These are phyloP conservation scores for Debaryomycetaceae sp. DNA, from an alignment of 1,139 yeast species.

Conservation along the genomic window DNA sequence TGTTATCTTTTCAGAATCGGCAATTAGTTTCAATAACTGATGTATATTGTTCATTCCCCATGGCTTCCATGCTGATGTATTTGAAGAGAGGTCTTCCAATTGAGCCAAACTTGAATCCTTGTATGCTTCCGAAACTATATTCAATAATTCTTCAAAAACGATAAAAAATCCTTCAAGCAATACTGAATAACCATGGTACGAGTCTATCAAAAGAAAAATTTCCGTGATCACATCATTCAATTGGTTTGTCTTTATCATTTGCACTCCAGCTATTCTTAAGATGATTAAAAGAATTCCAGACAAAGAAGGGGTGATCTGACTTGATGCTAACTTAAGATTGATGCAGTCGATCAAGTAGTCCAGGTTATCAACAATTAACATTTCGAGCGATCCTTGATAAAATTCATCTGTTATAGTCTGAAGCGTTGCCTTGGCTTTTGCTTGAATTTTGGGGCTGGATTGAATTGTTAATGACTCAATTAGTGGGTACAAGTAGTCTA, in stretches of 20 bases:
- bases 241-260: constrained; percentile 51
- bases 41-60: constrained; percentile 51
- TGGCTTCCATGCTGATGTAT: constrained; percentile 36
- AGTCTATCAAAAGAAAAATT: constrained; percentile 73
- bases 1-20: constrained; percentile 32
- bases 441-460: constrained; percentile 26
- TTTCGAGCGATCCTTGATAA: constrained; percentile 54
- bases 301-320: constrained; percentile 65
- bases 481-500: constrained; percentile 30
- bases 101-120: constrained; percentile 10
- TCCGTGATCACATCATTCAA: constrained; percentile 71
- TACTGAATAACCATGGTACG: constrained; percentile 75
- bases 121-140: constrained; percentile 48
- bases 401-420: constrained; percentile 46
- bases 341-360: constrained; percentile 81
- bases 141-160: constrained; percentile 63
- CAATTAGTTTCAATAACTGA: constrained; percentile 40
- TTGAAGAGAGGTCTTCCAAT: constrained; percentile 10
- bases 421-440: constrained; percentile 27
- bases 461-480: constrained; percentile 34
- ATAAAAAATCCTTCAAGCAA: constrained; percentile 73
- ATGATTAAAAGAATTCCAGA: constrained; percentile 68
- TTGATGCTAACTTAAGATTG: constrained; percentile 63
- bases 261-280: constrained; percentile 65
- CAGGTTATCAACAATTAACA: constrained; percentile 60